Evolutionary conservation across 2,329 filamentous ascomycete species (phyloP).

Genomic region (Sphaerostilbella broomeana): DNA sequence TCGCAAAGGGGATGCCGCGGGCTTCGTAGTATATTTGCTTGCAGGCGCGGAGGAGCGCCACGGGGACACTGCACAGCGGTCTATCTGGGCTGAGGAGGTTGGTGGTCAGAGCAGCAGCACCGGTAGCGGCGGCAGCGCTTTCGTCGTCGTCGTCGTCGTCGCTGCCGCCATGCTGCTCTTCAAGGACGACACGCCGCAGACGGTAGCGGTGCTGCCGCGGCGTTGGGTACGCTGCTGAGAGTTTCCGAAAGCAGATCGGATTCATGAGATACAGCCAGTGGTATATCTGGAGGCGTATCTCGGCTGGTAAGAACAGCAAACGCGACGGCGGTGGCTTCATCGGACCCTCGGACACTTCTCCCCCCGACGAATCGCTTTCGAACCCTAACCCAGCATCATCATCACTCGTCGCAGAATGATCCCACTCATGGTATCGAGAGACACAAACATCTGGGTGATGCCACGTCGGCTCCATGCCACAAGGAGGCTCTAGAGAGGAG

Average conservation of each 20-base stretch:
- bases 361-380: too few relatives aligned
- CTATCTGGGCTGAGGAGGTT: slow-evolving; percentile 28
- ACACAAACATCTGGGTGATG: too few relatives aligned
- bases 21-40: slow-evolving; percentile 38
- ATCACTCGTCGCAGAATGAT: too few relatives aligned
- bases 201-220: slow-evolving; percentile 28
- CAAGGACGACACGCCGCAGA: slow-evolving; percentile 17
- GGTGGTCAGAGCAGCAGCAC: too few relatives aligned
- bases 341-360: background rate
- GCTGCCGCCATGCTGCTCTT: background rate
- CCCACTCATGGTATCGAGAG: too few relatives aligned
- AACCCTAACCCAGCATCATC: too few relatives aligned
- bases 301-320: slow-evolving; percentile 33
- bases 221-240: slow-evolving; percentile 35
- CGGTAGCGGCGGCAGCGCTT: too few relatives aligned
- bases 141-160: too few relatives aligned
- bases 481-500: too few relatives aligned
- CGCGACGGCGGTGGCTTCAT: background rate
- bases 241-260: slow-evolving; percentile 32
- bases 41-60: slow-evolving; percentile 31
- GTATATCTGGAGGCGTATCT: slow-evolving; percentile 43
- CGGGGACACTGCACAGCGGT: slow-evolving; percentile 35
- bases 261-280: slow-evolving; percentile 33
- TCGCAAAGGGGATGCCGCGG: slow-evolving; percentile 32
- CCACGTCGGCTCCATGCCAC: too few relatives aligned